phyloP scores from a whole-genome alignment of 306 rosid genomes.

The Sphenostylis stenocarpa region DNA sequence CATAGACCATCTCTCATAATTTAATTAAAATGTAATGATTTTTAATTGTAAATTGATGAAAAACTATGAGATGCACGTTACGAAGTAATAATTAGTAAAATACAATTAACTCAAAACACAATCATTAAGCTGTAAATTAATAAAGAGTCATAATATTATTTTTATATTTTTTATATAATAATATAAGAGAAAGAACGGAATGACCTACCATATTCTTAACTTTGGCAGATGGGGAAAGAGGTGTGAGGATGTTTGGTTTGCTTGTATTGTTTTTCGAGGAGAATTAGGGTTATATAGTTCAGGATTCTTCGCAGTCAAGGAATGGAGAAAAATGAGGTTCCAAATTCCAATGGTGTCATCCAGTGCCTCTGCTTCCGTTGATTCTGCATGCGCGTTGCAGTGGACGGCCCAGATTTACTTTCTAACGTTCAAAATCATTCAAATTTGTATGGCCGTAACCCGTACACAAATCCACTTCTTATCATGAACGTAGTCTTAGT shows the following conservation, averaged over 20 bases:
- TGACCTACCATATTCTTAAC: constrained; percentile 40
- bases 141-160: too few relatives aligned
- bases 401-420: constrained; percentile 37
- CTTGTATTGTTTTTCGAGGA: too few relatives aligned
- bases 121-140: too few relatives aligned
- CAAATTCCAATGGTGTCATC: neutral
- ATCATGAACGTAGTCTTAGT: neutral
- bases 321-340: neutral
- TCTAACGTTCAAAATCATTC: neutral
- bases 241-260: too few relatives aligned
- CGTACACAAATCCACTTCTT: neutral
- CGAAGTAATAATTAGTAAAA: too few relatives aligned
- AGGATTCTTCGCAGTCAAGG: constrained; percentile 37
- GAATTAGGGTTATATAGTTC: constrained; percentile 27
- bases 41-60: neutral
- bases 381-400: constrained; percentile 5
- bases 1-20: too few relatives aligned
- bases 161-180: too few relatives aligned
- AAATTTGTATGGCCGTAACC: constrained; percentile 10
- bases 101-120: too few relatives aligned
- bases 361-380: constrained; percentile 13
- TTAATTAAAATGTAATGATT: too few relatives aligned
- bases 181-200: neutral
- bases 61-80: too few relatives aligned
- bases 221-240: constrained; percentile 9